Conservation (phyloP, 2,329 filamentous ascomycete species). For the Ophiostoma montium region DNA sequence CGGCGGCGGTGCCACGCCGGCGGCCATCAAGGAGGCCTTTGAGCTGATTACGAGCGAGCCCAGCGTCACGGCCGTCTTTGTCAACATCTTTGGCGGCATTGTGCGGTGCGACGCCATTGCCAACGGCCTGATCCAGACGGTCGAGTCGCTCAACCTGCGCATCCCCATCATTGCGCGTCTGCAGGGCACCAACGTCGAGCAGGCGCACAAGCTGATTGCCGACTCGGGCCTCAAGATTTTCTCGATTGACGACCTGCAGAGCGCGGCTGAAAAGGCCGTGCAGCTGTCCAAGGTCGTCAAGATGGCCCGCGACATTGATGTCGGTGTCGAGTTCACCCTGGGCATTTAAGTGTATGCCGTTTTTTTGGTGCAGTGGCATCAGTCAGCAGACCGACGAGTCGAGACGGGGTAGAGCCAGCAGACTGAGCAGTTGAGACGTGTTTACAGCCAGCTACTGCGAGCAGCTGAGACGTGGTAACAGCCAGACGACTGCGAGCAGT, state of each 20-base stretch:
- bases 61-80: constrained; percentile 97
- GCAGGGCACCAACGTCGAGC: constrained; percentile 97
- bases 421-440: too few species aligned
- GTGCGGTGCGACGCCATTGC: constrained; percentile 97
- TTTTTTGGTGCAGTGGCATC: too few species aligned
- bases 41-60: constrained; percentile 97
- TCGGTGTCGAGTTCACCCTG: constrained; percentile 87
- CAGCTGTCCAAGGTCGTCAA: constrained; percentile 99
- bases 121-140: constrained; percentile 88
- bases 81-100: constrained; percentile 99
- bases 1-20: constrained; percentile 89
- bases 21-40: constrained; percentile 94
- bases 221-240: constrained; percentile 99
- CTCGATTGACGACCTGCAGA: constrained; percentile 96
- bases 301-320: constrained; percentile 94
- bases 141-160: constrained; percentile 86
- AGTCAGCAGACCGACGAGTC: too few species aligned
- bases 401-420: too few species aligned
- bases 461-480: too few species aligned
- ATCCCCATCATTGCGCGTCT: constrained; percentile 94
- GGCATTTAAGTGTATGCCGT: constrained; percentile 54
- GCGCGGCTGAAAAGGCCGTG: constrained; percentile 91
- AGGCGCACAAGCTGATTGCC: constrained; percentile 84
- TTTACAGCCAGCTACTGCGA: too few species aligned
- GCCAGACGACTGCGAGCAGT: too few species aligned